Percentiles rank a stretch among this genome's conserved stretches.
These are phyloP conservation scores for Staphylotrichum longicolle DNA, from an alignment of 495 filamentous ascomycete species.

Conservation along the genomic window DNA sequence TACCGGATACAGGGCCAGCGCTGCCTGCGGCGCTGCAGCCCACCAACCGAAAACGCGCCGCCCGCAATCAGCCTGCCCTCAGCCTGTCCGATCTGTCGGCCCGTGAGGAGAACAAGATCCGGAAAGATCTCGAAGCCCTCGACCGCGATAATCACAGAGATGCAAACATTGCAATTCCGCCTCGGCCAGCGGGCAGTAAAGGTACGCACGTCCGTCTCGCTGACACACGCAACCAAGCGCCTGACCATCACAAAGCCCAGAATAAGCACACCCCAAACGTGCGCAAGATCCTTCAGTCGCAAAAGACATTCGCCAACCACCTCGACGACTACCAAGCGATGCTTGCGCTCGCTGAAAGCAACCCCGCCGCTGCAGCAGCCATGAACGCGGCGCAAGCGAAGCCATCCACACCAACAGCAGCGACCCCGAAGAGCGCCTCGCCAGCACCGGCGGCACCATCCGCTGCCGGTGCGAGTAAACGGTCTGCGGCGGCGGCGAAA, in stretches of 20 bases:
- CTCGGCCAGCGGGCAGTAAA: slow-evolving; percentile 29
- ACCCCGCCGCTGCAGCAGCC: slow-evolving; percentile 30
- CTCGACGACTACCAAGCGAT: slow-evolving; percentile 84
- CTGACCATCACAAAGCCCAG: slow-evolving; percentile 24
- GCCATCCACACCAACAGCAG: slow-evolving; percentile 23
- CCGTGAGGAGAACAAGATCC: slow-evolving; percentile 71
- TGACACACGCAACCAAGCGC: not conserved
- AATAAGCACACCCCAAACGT: slow-evolving; percentile 73
- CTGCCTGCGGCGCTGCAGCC: slow-evolving; percentile 49
- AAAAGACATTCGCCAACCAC: slow-evolving; percentile 90
- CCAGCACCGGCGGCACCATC: slow-evolving; percentile 22
- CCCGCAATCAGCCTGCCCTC: slow-evolving; percentile 53
- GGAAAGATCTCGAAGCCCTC: slow-evolving; percentile 74
- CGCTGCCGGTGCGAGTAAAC: slow-evolving; percentile 19
- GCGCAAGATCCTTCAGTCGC: slow-evolving; percentile 83
- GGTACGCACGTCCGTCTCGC: slow-evolving; percentile 6
- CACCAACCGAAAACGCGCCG: slow-evolving; percentile 60
- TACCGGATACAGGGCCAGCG: slow-evolving; percentile 69
- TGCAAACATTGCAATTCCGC: slow-evolving; percentile 64
- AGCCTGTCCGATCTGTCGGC: slow-evolving; percentile 62
- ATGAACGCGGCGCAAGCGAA: slow-evolving; percentile 21
- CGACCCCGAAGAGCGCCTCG: slow-evolving; percentile 26
- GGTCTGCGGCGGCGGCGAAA: slow-evolving; percentile 29
- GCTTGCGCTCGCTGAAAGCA: slow-evolving; percentile 48
- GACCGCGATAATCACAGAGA: slow-evolving; percentile 76